These are phyloP conservation scores for Anisodus acutangulus DNA, from an alignment of 257 asterid genomes.

Conservation along the genomic window DNA sequence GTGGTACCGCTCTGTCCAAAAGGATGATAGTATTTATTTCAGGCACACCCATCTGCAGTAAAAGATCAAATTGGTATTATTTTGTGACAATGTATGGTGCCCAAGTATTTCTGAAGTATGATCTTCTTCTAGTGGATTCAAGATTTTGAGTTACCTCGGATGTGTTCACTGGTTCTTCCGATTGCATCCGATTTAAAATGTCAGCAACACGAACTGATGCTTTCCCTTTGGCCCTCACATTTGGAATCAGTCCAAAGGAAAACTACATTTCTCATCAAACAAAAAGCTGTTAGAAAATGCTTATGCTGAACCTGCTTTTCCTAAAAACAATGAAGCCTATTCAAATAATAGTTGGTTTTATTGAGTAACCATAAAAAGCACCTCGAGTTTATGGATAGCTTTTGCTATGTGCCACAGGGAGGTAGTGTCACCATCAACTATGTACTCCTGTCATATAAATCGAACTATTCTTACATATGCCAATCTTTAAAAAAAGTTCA, in stretches of 20 bases:
- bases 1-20: conserved; percentile 86
- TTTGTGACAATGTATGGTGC: conserved; percentile 27
- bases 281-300: conserved; percentile 28
- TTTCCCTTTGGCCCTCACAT: conserved; percentile 96
- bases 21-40: conserved; percentile 89
- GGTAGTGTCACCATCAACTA: conserved; percentile 88
- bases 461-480: conserved; percentile 41
- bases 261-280: conserved; percentile 56
- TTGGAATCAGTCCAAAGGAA: conserved; percentile 88
- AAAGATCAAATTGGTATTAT: conserved; percentile 25
- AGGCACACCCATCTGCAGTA: conserved; percentile 72
- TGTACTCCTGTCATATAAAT: conserved; percentile 62
- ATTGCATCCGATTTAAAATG: conserved; percentile 85
- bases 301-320: background rate
- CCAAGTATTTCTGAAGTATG: background rate
- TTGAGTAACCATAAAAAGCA: conserved; percentile 26
- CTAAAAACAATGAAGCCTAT: background rate
- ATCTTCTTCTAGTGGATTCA: conserved; percentile 18
- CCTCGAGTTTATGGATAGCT: conserved; percentile 96
- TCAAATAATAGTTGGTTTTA: background rate
- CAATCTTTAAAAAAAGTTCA: conserved; percentile 26
- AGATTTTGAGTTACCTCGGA: conserved; percentile 61
- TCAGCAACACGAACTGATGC: conserved; percentile 88
- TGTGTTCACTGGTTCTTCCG: conserved; percentile 82
- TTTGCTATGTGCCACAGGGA: conserved; percentile 95